Base-by-base conservation (phyloP, 2,329 filamentous ascomycete genomes). In the Geosmithia putterillii region DNA sequence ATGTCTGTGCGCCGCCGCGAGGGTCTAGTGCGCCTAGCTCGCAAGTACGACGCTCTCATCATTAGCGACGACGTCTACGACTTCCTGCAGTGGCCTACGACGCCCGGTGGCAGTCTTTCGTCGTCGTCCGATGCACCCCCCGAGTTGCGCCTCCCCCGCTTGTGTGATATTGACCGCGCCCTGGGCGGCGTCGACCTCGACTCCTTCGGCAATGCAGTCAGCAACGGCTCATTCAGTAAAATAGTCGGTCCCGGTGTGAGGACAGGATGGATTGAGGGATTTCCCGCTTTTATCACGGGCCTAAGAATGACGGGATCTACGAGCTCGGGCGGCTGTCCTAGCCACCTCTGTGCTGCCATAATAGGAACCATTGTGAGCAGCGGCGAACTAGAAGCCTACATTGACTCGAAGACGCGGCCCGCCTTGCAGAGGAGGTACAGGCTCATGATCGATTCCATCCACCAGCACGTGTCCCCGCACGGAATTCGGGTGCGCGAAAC, bases 21-120 rank as follows among this genome's bases (percentile, higher is more conserved):
- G 48, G 67, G 67, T 10, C 71, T 96, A 4, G 79, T 96, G 20
- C 66, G 68, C n/a, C 62, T 95, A 7, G 90, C 90, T 0, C 74
- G 90, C 45, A 69, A 79, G 46, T 78, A 83, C 57, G 81, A 96
- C 58, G 86, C 86, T 7, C 71, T 96, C n/a, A 63, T 95, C 44
- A 71, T 95, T 22, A 77, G 77, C 41, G 90, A 96, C 63, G 92
- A 98, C 59, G 88, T 96, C 9, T 98, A 98, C 57, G 90, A 96
- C 59, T 83, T 90, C 50, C 70, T 96, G 5, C 84, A 89, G 57
- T 95, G 88, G 86, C 73, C 76, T 2, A 53, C 66, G 1, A 14
- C 28, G 15, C 28, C 28, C 10, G 28, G 28, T 12, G 10, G 6
- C 10, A 32, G 15, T 12, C 28, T 32, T 12, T 14, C 28, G 10